Base-by-base conservation (phyloP, 1,284 basidiomycete genomes). In the Rhizopogon hawkerae region DNA sequence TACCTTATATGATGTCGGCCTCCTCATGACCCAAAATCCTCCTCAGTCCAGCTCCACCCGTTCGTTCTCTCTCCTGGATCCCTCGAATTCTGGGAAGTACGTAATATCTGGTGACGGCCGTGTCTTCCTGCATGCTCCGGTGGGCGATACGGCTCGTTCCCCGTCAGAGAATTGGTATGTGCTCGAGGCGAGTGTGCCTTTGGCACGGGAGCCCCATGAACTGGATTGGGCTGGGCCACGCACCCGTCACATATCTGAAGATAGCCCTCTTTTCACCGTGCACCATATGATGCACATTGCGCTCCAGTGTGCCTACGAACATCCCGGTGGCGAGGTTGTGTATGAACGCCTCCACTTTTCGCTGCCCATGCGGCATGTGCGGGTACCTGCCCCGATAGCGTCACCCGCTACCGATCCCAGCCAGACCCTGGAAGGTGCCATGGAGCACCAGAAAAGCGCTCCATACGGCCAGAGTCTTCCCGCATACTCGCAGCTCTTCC, bases 401-500 rank as follows among this genome's bases (percentile, higher is more conserved):
- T 24, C 47, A 6, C 23, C 41, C 21, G 31, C 60, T 69, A 48
- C 59, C 53, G 16, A 33, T 14, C 73, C 74, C 58, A 58, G 36
- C 16, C 31, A 36, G 50, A 35, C 13, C 26, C 29, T 33, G 10
- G 13, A 44, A 34, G 13, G 41, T 45, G 14, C 9, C 29, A 57
- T 46, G 50, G 58, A 58, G 37, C 29, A 35, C n/a, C 48, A 29
- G 31, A 57, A 49, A 36, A 60, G 52, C 54, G 47, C 53, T 47
- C 66, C 66, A 13, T 69, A 67, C 52, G 57, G 70, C 5, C 67
- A 68, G 9, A 65, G 62, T 24, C 76, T 89, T 11, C 88, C 87
- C 2, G 75, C 81, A 3, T 90, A 90, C 60, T 85, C 83, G 1
- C 83, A 87, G 52, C 71, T 90, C 14, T 90, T 81, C 64, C 68